Base-by-base conservation (phyloP, 441 rosid genomes). In the Populus hybrid region DNA sequence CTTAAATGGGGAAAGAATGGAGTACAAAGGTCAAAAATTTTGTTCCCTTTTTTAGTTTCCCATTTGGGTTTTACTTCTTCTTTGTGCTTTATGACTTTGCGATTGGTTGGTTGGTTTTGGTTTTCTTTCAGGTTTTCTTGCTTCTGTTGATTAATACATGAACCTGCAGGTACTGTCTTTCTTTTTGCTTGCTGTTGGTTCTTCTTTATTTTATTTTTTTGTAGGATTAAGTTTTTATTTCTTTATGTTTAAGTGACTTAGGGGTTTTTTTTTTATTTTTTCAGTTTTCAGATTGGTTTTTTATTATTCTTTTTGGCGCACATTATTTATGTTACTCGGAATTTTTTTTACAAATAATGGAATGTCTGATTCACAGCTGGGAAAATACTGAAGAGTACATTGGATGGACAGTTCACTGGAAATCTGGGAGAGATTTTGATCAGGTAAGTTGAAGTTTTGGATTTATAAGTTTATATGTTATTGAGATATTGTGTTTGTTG, bases 1-100 rank as follows among this genome's bases (percentile, higher is more conserved):
- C 92, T 94, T 9, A 92, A 94, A 78, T 94, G 97, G 98, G 98
- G 97, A 81, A 94, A n/a, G n/a, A n/a, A n/a, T 94, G 98, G 98
- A 94, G 74, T 94, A 94, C 88, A 94, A 88, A 89, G 98, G 97
- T 89, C 70, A 66, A 9, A 65, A 16, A n/a, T 2, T 1, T 23
- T 4, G 23, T 11, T 68, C 24, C 34, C 67, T 1, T 53, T 36
- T 76, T 24, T 9, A 72, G 65, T 42, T 53, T 9, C 67, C 23
- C 18, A 19, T 24, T 16, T 72, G 63, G 11, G 1, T 34, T 59
- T 50, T 42, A 38, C 5, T 8, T 35, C 1, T 12, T 67, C 26
- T 38, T 57, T 11, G 8, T 28, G 0, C 14, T 1, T 23, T 9
- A n/a, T n/a, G n/a, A n/a, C n/a, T n/a, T n/a, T n/a, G 70, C 3